Percentiles rank a stretch among this genome's conserved stretches.
phyloP scores from a whole-genome alignment of 495 filamentous ascomycete species.

The Podospora pseudocomata region DNA sequence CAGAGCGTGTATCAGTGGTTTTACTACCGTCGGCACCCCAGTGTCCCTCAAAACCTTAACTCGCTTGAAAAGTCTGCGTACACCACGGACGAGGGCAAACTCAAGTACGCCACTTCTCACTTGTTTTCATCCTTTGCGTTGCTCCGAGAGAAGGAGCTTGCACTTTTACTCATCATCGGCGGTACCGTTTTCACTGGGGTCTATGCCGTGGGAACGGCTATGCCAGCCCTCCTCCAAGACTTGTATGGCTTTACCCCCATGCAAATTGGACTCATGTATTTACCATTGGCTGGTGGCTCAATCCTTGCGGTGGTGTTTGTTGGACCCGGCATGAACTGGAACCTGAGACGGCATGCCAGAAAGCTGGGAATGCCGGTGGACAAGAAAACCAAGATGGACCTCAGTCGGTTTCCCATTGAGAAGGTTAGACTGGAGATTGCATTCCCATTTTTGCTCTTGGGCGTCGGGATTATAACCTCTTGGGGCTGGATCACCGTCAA shows the following conservation, averaged over 20 bases:
- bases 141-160: conserved; percentile 55
- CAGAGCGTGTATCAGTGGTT: conserved; percentile 28
- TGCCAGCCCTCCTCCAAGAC: conserved; percentile 45
- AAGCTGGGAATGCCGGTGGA: conserved; percentile 41
- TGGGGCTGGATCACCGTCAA: conserved; percentile 59
- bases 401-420: conserved; percentile 61
- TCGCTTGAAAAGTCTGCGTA: neutral
- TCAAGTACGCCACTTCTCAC: neutral
- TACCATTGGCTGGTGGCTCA: conserved; percentile 57
- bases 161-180: conserved; percentile 54
- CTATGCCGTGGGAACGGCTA: conserved; percentile 51
- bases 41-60: neutral
- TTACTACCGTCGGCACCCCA: conserved; percentile 50
- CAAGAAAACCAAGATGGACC: conserved; percentile 48
- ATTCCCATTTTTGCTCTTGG: conserved; percentile 45
- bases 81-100: neutral
- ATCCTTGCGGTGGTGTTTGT: conserved; percentile 57
- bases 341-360: conserved; percentile 46
- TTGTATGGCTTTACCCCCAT: conserved; percentile 57
- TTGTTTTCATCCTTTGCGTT: conserved; percentile 42
- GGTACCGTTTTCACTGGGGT: conserved; percentile 57
- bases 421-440: conserved; percentile 56
- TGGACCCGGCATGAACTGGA: conserved; percentile 50
- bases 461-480: conserved; percentile 35
- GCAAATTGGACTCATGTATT: conserved; percentile 53